phyloP scores from a whole-genome alignment of 2,329 filamentous ascomycete genomes.

The Sclerotinia borealis region DNA sequence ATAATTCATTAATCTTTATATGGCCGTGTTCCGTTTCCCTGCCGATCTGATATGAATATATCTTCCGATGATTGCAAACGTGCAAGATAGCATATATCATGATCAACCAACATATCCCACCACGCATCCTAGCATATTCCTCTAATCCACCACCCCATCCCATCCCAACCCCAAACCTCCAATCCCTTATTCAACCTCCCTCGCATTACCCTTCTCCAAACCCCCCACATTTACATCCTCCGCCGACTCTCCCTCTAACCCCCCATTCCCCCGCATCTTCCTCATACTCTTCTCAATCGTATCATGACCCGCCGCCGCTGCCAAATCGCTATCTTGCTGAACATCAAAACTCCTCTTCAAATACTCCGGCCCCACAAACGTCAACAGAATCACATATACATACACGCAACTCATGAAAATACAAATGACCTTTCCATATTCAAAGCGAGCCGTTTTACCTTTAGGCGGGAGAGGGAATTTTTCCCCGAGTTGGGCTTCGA shows the following conservation, averaged over 20 bases:
- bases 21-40: neutral
- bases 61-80: neutral
- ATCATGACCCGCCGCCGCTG: conserved; percentile 7
- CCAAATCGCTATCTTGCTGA: conserved; percentile 12
- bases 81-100: no score
- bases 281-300: conserved; percentile 21
- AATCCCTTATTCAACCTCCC: neutral
- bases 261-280: conserved; percentile 11
- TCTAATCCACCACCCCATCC: no score
- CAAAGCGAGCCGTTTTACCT: conserved; percentile 48
- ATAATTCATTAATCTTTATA: neutral
- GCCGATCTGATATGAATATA: neutral
- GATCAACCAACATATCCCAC: neutral
- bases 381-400: conserved; percentile 10
- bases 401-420: conserved; percentile 69
- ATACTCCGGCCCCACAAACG: conserved; percentile 11
- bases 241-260: neutral
- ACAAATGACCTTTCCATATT: conserved; percentile 79
- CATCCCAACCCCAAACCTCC: no score
- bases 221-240: neutral
- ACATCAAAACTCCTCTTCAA: conserved; percentile 9
- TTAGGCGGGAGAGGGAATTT: conserved; percentile 64
- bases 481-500: conserved; percentile 70
- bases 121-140: no score
- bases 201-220: neutral